Evolutionary conservation across 768 basidiomycete genomes (phyloP).

Genomic region (Auricularia sp.): DNA sequence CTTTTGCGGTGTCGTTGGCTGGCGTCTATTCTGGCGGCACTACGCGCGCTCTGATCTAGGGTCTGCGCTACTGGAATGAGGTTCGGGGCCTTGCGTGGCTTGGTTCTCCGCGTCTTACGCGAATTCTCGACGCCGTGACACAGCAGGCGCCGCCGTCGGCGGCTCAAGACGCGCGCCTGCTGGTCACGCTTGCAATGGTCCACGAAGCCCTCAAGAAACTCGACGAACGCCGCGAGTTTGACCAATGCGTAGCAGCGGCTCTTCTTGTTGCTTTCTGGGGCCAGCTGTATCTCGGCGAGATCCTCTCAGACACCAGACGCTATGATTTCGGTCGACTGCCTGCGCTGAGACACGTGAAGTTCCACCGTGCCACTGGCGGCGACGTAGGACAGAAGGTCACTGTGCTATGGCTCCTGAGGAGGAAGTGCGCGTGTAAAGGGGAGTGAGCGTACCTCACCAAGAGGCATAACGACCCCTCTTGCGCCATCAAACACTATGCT

Average conservation of each 20-base stretch:
- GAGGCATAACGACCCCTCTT: conserved; percentile 6
- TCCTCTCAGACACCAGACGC: not conserved
- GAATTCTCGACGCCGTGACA: not conserved
- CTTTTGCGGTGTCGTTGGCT: no score
- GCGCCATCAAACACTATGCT: conserved; percentile 22
- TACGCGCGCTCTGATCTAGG: no score
- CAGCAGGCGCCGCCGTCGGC: not conserved
- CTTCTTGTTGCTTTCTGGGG: conserved; percentile 27
- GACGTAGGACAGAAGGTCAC: not conserved
- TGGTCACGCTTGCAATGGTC: conserved; percentile 25
- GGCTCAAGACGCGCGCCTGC: conserved; percentile 13
- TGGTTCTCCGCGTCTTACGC: not conserved
- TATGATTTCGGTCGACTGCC: not conserved
- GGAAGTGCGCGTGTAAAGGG: not conserved
- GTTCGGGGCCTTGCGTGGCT: not conserved
- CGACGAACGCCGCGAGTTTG: conserved; percentile 22
- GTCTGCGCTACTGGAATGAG: not conserved
- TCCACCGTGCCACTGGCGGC: not conserved
- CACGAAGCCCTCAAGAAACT: conserved; percentile 14
- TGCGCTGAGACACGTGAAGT: not conserved
- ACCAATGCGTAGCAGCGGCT: conserved; percentile 30
- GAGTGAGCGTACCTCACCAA: not conserved
- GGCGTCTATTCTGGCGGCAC: no score
- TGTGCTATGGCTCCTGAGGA: not conserved
- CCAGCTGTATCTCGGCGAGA: conserved; percentile 29